Evolutionary conservation across 257 asterid species (phyloP), one percentile per base, ranked within the genome.

Genomic region (Nicotiana otophora): DNA sequence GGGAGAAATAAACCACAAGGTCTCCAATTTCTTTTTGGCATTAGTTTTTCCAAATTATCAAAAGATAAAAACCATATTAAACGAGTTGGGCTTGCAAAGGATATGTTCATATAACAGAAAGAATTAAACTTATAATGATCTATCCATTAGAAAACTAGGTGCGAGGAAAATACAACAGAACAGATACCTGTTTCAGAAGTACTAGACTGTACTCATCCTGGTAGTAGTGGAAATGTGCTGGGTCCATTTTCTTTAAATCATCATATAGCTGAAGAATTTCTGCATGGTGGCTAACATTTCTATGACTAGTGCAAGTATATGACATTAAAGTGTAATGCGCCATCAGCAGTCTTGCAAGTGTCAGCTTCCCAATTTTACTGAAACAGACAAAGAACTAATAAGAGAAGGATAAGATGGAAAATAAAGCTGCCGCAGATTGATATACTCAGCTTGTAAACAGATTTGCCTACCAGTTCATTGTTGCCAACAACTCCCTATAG

Each of bases 341-440:
- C 92, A 84, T 90, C 92, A 92, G 80, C 75, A 94, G 89, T 93
- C 99, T 94, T 77, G 98, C 97, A 83, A 96, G 98, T 77, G 94
- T 92, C 80, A 96, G 95, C 86, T 96, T 94, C 63, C 97, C 99
- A 80, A 94, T 96, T 93, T 96, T 96, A 94, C 98, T 96, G 86
- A 86, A 85, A 36, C 54, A 36, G 85, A 69, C 79, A 51, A 74
- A 83, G 78, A 77, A 46, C 62, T 82, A 46, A 74, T 58, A 79
- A 82, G 57, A 90, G 42, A 81, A 60, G 34, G 8, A 67, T 57
- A 65, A 10, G 42, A 75, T 74, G 85, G 64, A 81, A 26, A 31
- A 68, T 67, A 84, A 77, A 7, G 60, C 23, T 70, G 80, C 63
- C 16, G 1, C 63, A 75, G 34, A 15, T 42, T 46, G n/a, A 77